Base-by-base conservation (phyloP, 768 basidiomycete species). In the Dentipellis sp. region DNA sequence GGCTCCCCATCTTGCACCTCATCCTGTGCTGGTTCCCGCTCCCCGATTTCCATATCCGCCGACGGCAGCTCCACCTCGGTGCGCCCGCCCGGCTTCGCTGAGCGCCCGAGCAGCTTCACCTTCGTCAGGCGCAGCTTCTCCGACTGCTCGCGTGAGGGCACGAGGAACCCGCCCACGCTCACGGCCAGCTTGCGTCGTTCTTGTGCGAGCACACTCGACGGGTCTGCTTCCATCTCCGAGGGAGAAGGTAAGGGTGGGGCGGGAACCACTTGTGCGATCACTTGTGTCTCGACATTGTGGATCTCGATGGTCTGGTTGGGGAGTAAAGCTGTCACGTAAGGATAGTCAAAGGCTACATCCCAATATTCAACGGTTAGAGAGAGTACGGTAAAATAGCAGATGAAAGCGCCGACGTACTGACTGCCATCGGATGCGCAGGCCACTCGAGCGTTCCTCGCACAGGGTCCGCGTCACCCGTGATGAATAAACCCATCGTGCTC, bases 401-500 rank as follows among this genome's bases (percentile, higher is more conserved):
- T 9, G 47, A 3, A 23, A 34, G 17, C 4, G 12, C 34, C 48
- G 52, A 80, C 88, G 65, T 64, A 94, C 91, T 84, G 38, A 92
- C 72, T 17, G 83, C 78, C 21, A 82, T 71, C 0, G 93, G 91
- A 73, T 94, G 84, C 51, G 74, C 79, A 2, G 82, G 77, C 91
- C 92, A 97, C 65, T 91, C 81, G 46, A 97, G 71, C 1, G 94
- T 94, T 2, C 93, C 93, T 48, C 94, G 78, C 8, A 92, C 85
- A 4, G 94, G 92, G 68, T 95, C 93, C 0, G 92, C 94, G 2
- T 82, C 79, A 0, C 83, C 80, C 12, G 80, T 91, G 60, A 97
- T 76, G 63, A 97, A 98, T 10, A 98, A 72, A 0, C 94, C 94
- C 40, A 97, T 73, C 0, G 90, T 89, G 53, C 79, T 82, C 3